Percentiles rank a stretch among this genome's conserved stretches.
Evolutionary conservation across 352 stramenopile genomes (phyloP).

Genomic region (Globisporangium okanoganense): DNA sequence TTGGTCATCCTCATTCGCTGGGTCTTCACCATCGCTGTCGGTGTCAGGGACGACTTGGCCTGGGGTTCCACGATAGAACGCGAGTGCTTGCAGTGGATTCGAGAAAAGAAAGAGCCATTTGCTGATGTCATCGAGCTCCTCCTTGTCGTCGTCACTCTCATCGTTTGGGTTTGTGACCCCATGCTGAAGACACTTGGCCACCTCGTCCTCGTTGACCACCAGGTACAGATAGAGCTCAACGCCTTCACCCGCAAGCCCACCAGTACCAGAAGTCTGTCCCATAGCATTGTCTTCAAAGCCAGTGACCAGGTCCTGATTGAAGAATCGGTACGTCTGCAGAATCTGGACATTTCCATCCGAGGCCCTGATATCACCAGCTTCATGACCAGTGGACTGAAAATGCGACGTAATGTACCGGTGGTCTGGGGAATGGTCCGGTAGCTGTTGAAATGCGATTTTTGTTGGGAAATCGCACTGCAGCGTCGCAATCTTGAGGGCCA

Average conservation of each 20-base stretch:
- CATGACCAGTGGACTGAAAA: slow-evolving; percentile 20
- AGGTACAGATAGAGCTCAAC: slow-evolving; percentile 41
- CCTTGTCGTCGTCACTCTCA: background rate
- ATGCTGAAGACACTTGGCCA: slow-evolving; percentile 30
- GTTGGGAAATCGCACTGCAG: slow-evolving; percentile 31
- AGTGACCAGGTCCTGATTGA: slow-evolving; percentile 27
- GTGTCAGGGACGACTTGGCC: slow-evolving; percentile 22
- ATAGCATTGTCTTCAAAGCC: slow-evolving; percentile 21
- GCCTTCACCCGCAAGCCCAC: slow-evolving; percentile 17
- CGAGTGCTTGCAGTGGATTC: slow-evolving; percentile 23
- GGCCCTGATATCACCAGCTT: background rate
- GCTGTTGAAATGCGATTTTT: slow-evolving; percentile 42
- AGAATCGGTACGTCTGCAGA: slow-evolving; percentile 48
- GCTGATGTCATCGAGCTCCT: background rate
- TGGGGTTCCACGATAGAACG: slow-evolving; percentile 28
- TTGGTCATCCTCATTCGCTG: background rate
- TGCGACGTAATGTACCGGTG: slow-evolving; percentile 38
- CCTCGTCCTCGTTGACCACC: slow-evolving; percentile 28
- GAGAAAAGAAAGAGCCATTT: slow-evolving; percentile 43
- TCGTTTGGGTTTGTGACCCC: slow-evolving; percentile 14
- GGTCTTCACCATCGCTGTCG: background rate
- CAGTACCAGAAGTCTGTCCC: background rate
- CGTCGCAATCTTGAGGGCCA: slow-evolving; percentile 28
- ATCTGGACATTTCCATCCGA: slow-evolving; percentile 17
- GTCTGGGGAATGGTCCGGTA: slow-evolving; percentile 41